phyloP scores from a whole-genome alignment of 1,139 yeast species.

The Casaregolazyma lundiana region DNA sequence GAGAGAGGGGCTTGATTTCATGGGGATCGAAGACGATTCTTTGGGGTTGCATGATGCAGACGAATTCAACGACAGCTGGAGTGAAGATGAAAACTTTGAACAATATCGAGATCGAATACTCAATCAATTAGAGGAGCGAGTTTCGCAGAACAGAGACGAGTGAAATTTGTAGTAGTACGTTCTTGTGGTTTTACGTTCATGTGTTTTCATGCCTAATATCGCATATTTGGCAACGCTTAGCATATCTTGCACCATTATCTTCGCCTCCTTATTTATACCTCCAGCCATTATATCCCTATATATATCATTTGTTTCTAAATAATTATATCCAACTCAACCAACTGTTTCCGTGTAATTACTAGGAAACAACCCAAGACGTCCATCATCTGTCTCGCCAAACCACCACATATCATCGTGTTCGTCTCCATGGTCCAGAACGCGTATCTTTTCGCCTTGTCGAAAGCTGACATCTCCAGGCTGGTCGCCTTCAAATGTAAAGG shows the following conservation, averaged over 20 bases:
- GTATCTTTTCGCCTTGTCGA: slow-evolving; percentile 46
- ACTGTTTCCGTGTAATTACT: slow-evolving; percentile 43
- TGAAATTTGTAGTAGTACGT: too few species aligned
- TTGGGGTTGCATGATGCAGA: slow-evolving; percentile 18
- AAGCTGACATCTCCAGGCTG: slow-evolving; percentile 49
- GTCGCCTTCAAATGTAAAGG: slow-evolving; percentile 34
- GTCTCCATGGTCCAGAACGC: slow-evolving; percentile 39
- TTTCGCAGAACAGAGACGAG: slow-evolving; percentile 4
- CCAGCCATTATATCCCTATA: too few species aligned
- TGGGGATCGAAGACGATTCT: slow-evolving; percentile 19
- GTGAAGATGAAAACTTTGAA: slow-evolving; percentile 25
- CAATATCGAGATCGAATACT: slow-evolving; percentile 28
- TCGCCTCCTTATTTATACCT: too few species aligned
- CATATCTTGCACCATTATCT: too few species aligned
- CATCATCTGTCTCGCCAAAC: slow-evolving; percentile 49
- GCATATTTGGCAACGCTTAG: too few species aligned
- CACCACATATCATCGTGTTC: slow-evolving; percentile 51
- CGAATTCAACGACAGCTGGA: slow-evolving; percentile 20
- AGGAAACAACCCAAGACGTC: slow-evolving; percentile 51
- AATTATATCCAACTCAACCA: too few species aligned
- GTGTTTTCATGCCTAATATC: too few species aligned
- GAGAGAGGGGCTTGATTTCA: slow-evolving; percentile 21
- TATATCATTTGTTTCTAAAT: too few species aligned
- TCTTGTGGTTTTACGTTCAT: too few species aligned
- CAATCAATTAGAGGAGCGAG: slow-evolving; percentile 20